Base-by-base conservation (phyloP, 495 filamentous ascomycete species). In the Chaetomium cochliodes region DNA sequence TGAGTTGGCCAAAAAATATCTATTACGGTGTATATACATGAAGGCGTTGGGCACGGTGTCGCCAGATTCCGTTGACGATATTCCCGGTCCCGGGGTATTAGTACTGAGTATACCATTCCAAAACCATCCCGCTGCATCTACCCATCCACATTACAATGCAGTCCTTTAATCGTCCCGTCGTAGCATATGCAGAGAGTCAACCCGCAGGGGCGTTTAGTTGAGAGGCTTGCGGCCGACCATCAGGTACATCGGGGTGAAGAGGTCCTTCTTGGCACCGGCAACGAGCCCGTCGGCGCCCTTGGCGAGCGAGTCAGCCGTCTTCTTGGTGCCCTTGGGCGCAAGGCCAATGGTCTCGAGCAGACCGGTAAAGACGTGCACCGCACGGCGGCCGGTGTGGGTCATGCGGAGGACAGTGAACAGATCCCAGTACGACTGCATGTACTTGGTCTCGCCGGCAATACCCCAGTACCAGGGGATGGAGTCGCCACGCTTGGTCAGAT, bases 191-290 rank as follows among this genome's bases (percentile, higher is more conserved):
- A 65, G 53, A 65, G 28, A 58, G 64, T 23, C 25, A 12, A 5
- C 7, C 60, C 16, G 7, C 5, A 25, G 13, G 33, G 3, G 12
- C 13, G 16, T 20, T 65, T 74, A 81, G 67, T 79, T 70, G 50
- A 68, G 68, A n/a, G 93, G 91, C 82, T 98, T 98, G 79, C 92
- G 86, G 44, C 85, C 94, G 62, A 98, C 87, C 94, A 98, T 97
- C 75, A 98, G 80, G 81, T 97, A 98, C 94, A 98, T 98, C 44
- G 94, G 94, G 0, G 94, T 98, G 81, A 98, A 98, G 20, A 98
- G 84, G 73, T 96, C 90, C 84, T 92, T 86, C 83, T 90, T 88
- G 44, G 87, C 94, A 78, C 94, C 94, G 52, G 88, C 92, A 8
- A 97, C 94, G 59, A 98, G 82, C 66, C 86, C 90, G 75, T 98